A percentile compares a stretch with the other conserved stretches of the same genome.
These are phyloP conservation scores for Trametes pubescens DNA, from an alignment of 1,284 basidiomycete genomes.

Conservation along the genomic window DNA sequence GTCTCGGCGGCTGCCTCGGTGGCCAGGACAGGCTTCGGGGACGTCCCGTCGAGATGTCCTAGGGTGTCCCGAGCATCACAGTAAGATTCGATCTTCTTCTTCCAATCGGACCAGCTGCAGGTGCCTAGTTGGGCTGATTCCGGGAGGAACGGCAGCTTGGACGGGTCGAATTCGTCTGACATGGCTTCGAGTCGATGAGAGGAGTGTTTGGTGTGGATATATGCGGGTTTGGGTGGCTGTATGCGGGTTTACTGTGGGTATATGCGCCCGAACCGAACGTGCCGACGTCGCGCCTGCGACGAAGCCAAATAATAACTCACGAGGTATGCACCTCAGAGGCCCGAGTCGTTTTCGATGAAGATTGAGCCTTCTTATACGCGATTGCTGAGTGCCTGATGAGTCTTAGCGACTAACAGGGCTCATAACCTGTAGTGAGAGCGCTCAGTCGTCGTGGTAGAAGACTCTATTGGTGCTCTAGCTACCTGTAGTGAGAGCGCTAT, in stretches of 20 bases:
- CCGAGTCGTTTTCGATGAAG: background rate
- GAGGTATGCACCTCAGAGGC: background rate
- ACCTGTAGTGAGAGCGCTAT: background rate
- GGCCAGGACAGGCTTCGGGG: background rate
- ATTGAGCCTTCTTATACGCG: background rate
- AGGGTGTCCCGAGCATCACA: background rate
- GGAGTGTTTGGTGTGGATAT: background rate
- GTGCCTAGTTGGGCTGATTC: background rate
- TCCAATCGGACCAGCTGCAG: background rate
- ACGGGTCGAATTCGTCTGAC: background rate
- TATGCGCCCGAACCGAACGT: background rate
- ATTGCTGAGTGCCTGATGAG: background rate
- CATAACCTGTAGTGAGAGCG: constrained; percentile 1
- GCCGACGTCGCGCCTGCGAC: background rate
- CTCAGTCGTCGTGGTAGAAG: constrained; percentile 4
- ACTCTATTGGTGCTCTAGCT: background rate
- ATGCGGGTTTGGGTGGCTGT: background rate
- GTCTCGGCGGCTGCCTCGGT: background rate
- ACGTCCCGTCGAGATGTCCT: background rate
- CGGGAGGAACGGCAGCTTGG: background rate
- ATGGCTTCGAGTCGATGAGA: background rate
- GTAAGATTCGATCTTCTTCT: background rate
- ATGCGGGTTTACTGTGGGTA: background rate
- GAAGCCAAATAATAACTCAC: background rate
- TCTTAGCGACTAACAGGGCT: constrained; percentile 3